These are phyloP conservation scores for Ananas comosus DNA, from an alignment of 176 grass and related monocot species.

Conservation along the genomic window DNA sequence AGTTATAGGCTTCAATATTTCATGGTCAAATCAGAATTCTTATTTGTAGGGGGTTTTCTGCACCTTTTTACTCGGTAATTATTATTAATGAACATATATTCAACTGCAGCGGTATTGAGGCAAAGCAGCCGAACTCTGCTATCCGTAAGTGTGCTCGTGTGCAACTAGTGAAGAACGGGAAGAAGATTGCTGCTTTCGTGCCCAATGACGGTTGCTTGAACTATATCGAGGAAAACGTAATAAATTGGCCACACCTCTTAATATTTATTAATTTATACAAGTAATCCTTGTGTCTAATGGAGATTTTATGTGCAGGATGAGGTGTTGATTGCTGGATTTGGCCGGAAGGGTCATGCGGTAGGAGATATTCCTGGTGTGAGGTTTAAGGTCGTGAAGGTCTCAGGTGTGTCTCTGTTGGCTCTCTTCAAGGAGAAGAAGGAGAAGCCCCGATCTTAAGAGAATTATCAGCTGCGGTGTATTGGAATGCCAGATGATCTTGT, in stretches of 20 bases:
- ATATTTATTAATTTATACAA: too few relatives aligned
- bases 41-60: too few relatives aligned
- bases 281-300: too few relatives aligned
- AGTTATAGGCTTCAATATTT: too few relatives aligned
- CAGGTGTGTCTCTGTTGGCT: slow-evolving; percentile 43
- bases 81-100: too few relatives aligned
- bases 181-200: slow-evolving; percentile 61
- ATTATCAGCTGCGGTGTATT: too few relatives aligned
- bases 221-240: slow-evolving; percentile 46
- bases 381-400: slow-evolving; percentile 76
- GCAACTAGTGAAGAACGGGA: slow-evolving; percentile 56
- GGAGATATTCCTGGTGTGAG: slow-evolving; percentile 63
- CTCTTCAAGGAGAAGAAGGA: slow-evolving; percentile 58
- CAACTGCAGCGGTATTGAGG: slow-evolving; percentile 43
- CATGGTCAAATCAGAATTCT: too few relatives aligned
- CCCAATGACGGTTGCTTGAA: slow-evolving; percentile 59
- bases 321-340: slow-evolving; percentile 56
- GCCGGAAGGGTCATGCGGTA: slow-evolving; percentile 41
- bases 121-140: slow-evolving; percentile 61
- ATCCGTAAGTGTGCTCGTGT: slow-evolving; percentile 61
- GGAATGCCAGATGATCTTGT: too few relatives aligned
- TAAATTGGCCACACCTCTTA: background rate
- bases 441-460: slow-evolving; percentile 39
- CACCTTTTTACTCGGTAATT: too few relatives aligned
- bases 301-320: slow-evolving; percentile 26